Evolutionary conservation across 75 land plant genomes (phyloP), one percentile per base, ranked within the genome.

Genomic region (Larix kaempferi): DNA sequence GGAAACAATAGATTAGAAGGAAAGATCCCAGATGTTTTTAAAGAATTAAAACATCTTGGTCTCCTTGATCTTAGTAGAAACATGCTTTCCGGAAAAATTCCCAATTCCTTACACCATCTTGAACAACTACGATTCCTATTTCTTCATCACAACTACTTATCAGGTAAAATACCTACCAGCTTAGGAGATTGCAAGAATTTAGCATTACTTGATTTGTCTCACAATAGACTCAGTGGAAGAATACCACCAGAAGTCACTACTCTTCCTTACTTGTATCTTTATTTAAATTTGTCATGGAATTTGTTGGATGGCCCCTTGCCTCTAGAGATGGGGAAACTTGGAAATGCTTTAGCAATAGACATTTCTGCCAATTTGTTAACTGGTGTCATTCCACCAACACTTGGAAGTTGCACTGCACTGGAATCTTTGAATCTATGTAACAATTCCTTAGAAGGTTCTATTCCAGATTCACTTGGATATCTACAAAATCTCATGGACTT

Each of bases 1-100:
- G 74, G 76, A 3, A 49, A 65, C 52, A 90, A 92, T 66, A 61
- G 54, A 5, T 78, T 92, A n/a, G 35, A 44, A 41, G 95, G 95
- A 25, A 25, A 29, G 25, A 77, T 92, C n/a, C 95, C 91, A 15
- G 60, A 73, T 73, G 82, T 78, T 56, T 77, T 90, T 58, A 87
- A 87, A 61, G 80, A 81, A 37, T 74, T 84, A 14, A 85, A 81
- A 44, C 41, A 79, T 44, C 80, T 90, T 21, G 72, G 23, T 3
- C 16, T 59, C 8, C 41, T 81, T 3, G 74, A 76, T 60, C 1
- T 81, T 29, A 76, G 78, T 67, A 57, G 54, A 74, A 84, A 84
- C 78, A 22, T 59, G 55, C 74, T 84, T 16, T 64, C 77, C 5
- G 86, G 86, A 39, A 6, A 11, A 35, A 84, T 87, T 17, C 89